These are phyloP conservation scores for Cryomyces antarcticus DNA, from an alignment of 495 filamentous ascomycete genomes.

Conservation along the genomic window DNA sequence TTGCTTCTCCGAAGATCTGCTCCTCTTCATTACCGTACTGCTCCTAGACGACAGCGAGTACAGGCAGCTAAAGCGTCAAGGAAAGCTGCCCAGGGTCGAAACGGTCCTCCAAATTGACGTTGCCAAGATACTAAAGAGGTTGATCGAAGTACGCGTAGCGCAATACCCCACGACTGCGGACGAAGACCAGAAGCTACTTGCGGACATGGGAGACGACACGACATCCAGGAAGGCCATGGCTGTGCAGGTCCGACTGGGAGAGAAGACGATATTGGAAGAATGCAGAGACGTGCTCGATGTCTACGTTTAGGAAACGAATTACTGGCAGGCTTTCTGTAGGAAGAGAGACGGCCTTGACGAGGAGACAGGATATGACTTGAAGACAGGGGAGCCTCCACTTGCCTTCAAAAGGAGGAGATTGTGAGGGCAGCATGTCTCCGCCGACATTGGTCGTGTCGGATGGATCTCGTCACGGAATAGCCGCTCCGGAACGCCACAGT, in stretches of 20 bases:
- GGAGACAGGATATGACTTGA: too few relatives aligned
- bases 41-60: constrained; percentile 15
- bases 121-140: constrained; percentile 13
- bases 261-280: constrained; percentile 49
- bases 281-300: constrained; percentile 9
- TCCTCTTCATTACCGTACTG: constrained; percentile 28
- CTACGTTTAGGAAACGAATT: not conserved
- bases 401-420: too few relatives aligned
- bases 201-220: constrained; percentile 8
- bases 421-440: too few relatives aligned
- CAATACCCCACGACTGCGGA: constrained; percentile 43
- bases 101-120: constrained; percentile 23
- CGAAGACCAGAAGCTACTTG: constrained; percentile 38
- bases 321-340: too few relatives aligned
- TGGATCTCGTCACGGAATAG: too few relatives aligned
- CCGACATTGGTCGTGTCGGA: too few relatives aligned
- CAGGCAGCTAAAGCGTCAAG: constrained; percentile 20
- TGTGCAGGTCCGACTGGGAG: constrained; percentile 54
- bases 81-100: constrained; percentile 26
- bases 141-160: constrained; percentile 16
- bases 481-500: too few relatives aligned
- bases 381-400: too few relatives aligned
- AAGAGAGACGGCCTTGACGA: too few relatives aligned
- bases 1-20: constrained; percentile 26
- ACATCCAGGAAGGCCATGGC: constrained; percentile 41